Conservation (phyloP, 805 yeast species). For the Candida gorgasii region DNA sequence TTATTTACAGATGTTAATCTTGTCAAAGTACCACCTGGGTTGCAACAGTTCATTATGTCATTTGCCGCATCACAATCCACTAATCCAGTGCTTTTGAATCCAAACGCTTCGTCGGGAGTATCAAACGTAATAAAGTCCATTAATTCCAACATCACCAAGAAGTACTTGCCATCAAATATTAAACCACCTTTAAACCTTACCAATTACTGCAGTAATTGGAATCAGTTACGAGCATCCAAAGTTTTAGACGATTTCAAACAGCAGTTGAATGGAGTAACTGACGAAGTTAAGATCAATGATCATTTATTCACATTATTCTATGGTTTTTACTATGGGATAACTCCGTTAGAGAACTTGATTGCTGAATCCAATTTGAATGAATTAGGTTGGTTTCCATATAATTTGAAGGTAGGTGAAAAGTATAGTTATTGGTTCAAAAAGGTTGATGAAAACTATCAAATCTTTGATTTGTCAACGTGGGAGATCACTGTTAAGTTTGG, state of each 20-base stretch:
- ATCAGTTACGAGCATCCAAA: conserved; percentile 34
- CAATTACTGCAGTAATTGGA: conserved; percentile 43
- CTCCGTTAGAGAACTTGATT: conserved; percentile 44
- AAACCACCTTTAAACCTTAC: conserved; percentile 37
- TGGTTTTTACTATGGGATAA: conserved; percentile 43
- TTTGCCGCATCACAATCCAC: conserved; percentile 30
- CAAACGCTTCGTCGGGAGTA: conserved; percentile 15
- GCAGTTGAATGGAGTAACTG: conserved; percentile 23
- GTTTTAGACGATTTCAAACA: conserved; percentile 34
- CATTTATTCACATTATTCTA: conserved; percentile 40
- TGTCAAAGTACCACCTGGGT: conserved; percentile 41
- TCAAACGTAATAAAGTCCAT: conserved; percentile 15
- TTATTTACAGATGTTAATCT: conserved; percentile 37
- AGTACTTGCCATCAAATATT: conserved; percentile 31
- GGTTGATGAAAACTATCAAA: conserved; percentile 38
- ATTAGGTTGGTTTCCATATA: conserved; percentile 46
- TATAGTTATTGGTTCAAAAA: conserved; percentile 23
- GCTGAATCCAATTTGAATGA: conserved; percentile 41
- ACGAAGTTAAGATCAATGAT: conserved; percentile 30
- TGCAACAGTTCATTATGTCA: conserved; percentile 42
- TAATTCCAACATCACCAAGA: conserved; percentile 26
- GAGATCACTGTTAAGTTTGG: conserved; percentile 40
- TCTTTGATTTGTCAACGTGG: conserved; percentile 44
- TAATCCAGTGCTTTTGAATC: not conserved
- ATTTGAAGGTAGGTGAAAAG: conserved; percentile 13